A percentile compares a stretch with the other conserved stretches of the same genome.
phyloP scores from a whole-genome alignment of 169 alveolate genomes.

The Plasmodium cynomolgi region DNA sequence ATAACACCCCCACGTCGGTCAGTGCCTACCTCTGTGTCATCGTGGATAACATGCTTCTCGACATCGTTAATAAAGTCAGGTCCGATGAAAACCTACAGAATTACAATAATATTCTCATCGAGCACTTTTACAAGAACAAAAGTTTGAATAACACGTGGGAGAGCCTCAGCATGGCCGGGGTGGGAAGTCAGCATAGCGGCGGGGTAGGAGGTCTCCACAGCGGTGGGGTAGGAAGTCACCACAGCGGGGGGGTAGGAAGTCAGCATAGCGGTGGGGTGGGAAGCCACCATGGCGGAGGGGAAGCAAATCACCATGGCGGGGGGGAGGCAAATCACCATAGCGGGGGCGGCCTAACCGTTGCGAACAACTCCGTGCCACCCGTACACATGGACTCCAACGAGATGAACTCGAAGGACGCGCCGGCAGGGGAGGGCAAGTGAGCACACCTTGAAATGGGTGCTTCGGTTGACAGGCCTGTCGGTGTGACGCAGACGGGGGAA shows the following conservation, averaged over 20 bases:
- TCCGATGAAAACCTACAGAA: constrained; percentile 27
- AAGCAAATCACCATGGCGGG: background rate
- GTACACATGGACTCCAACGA: background rate
- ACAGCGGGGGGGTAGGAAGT: too few relatives aligned
- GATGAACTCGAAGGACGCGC: constrained; percentile 5
- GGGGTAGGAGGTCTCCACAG: background rate
- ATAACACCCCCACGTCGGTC: constrained; percentile 71
- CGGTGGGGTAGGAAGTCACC: too few relatives aligned
- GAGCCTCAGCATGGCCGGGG: background rate
- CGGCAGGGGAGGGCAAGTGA: background rate
- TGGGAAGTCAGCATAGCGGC: too few relatives aligned
- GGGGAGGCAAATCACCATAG: background rate
- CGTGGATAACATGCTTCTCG: constrained; percentile 57
- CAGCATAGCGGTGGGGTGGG: too few relatives aligned
- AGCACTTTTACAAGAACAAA: constrained; percentile 69
- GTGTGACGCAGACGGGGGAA: background rate
- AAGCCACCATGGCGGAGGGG: background rate
- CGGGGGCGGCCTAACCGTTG: background rate
- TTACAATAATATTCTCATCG: constrained; percentile 36
- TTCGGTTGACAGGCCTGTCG: background rate
- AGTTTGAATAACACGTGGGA: constrained; percentile 66
- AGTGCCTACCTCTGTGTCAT: constrained; percentile 67
- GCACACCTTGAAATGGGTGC: background rate
- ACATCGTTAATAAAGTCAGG: constrained; percentile 38
- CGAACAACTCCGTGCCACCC: constrained; percentile 2